Base-by-base conservation (phyloP, 306 rosid genomes). In the Begonia peltatifolia region DNA sequence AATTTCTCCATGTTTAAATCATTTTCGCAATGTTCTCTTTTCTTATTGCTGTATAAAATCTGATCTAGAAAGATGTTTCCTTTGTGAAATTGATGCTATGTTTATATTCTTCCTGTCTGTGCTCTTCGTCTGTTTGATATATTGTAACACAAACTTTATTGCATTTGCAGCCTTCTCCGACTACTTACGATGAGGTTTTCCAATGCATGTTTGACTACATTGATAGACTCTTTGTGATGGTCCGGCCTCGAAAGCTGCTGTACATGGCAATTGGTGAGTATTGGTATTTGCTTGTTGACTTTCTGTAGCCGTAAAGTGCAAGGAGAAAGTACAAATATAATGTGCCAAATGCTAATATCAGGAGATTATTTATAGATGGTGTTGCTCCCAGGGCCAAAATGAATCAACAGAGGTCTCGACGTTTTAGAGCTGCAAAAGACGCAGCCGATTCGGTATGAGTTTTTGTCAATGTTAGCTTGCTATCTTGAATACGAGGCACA, bases 311-410 rank as follows among this genome's bases (percentile, higher is more conserved):
- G 6, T 18, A 15, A 56, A 20, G 13, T 53, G 15, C 2, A 13
- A 48, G 41, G n/a, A 47, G 18, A 51, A 50, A 12, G 47, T 13
- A 25, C 56, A 12, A 5, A 50, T 56, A 63, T 30, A 30, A 2
- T 30, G 38, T 30, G 38, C 38, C 38, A 30, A 30, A 30, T 30
- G 38, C 38, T 48, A 48, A 63, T 64, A 23, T 68, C 71, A 42
- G 58, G 14, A 49, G 52, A 42, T 52, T 41, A 59, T 47, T 67
- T 59, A 51, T 71, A 92, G 99, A 92, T 66, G 99, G 99, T 64
- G 99, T 92, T 77, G 99, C 99, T 47, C 99, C 99, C 2, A 81
- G 99, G 81, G 99, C 99, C n/a, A 92, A 92, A 68, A 92, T 92
- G 99, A 92, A 86, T 63, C 99, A 92, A 60, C 99, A 86, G 42